Evolutionary conservation across 208 protist species (phyloP).

Genomic region (Trichomonas tenax): DNA sequence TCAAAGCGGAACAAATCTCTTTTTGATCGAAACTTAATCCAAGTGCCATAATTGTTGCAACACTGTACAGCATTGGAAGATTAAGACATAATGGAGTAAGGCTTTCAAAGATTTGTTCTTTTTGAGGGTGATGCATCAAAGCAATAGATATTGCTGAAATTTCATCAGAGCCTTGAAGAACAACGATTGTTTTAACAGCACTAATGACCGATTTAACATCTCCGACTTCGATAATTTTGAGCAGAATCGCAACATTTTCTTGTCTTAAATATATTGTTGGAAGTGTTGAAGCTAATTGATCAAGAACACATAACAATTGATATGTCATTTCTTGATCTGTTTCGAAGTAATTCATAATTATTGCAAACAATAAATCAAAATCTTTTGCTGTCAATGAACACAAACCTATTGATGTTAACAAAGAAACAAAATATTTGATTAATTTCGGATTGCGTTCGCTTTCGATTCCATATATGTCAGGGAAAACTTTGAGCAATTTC

Average conservation of each 20-base stretch:
- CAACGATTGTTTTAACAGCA: background rate
- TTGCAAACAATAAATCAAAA: background rate
- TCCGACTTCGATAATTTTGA: background rate
- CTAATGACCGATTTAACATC: background rate
- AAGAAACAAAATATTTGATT: background rate
- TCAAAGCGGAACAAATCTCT: background rate
- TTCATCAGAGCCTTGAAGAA: background rate
- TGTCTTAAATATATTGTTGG: background rate
- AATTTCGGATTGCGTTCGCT: background rate
- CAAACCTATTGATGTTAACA: background rate
- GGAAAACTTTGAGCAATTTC: background rate
- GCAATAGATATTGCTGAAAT: background rate
- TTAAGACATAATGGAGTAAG: background rate
- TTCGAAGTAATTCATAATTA: background rate
- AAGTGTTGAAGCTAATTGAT: background rate
- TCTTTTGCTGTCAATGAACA: background rate
- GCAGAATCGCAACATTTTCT: background rate
- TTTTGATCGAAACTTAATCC: background rate
- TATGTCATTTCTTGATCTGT: background rate
- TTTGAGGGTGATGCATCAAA: background rate
- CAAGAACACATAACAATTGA: background rate
- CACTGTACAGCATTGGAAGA: background rate
- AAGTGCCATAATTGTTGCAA: background rate
- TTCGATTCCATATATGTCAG: background rate
- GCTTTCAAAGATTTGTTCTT: background rate